phyloP scores from a whole-genome alignment of 345 rosid species.

The Heritiera littoralis region DNA sequence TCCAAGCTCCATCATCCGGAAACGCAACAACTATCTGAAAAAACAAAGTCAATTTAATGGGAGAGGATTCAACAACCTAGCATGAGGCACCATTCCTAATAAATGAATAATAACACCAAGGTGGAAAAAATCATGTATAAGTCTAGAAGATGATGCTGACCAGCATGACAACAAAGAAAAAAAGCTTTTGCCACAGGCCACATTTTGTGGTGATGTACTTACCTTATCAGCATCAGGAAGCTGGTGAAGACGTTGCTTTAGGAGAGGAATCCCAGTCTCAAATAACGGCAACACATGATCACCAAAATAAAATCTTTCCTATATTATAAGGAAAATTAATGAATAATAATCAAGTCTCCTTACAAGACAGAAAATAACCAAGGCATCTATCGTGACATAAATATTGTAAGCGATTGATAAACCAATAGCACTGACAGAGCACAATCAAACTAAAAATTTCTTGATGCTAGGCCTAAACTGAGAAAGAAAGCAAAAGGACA shows the following conservation, averaged over 20 bases:
- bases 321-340: slow-evolving; percentile 26
- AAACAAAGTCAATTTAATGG: neutral
- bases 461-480: neutral
- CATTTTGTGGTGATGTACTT: slow-evolving; percentile 24
- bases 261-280: slow-evolving; percentile 93
- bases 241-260: slow-evolving; percentile 79
- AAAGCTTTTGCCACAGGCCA: slow-evolving; percentile 4
- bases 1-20: slow-evolving; percentile 99
- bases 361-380: neutral
- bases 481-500: neutral
- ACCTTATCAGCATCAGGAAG: slow-evolving; percentile 79
- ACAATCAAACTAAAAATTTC: neutral
- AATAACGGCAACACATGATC: slow-evolving; percentile 96
- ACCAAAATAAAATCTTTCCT: slow-evolving; percentile 98
- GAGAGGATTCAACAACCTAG: no score
- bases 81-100: no score
- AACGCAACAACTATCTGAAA: slow-evolving; percentile 83
- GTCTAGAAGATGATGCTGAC: neutral
- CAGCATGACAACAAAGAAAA: slow-evolving; percentile 15
- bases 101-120: no score
- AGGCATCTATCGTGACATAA: neutral
- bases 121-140: no score
- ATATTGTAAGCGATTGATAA: neutral
- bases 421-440: neutral
- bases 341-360: neutral